A percentile compares a stretch with the other conserved stretches of the same genome.
Evolutionary conservation across 2,329 filamentous ascomycete species (phyloP).

Genomic region (Fonsecaea nubica): DNA sequence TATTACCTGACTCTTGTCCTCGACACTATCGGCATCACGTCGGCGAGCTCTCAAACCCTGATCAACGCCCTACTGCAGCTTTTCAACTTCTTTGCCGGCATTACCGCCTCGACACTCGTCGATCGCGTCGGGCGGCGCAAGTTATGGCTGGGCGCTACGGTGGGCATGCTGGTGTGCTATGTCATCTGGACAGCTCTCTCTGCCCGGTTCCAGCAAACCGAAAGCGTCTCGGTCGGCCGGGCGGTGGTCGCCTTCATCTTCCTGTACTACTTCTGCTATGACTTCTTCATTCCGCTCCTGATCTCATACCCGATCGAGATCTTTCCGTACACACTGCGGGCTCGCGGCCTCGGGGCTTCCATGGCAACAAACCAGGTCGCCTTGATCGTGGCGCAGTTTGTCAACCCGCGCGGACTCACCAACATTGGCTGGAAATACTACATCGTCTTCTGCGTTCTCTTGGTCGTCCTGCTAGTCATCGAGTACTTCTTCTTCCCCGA

Average conservation of each 20-base stretch:
- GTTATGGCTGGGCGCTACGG: constrained; percentile 51
- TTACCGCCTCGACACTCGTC: constrained; percentile 47
- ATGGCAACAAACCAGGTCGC: too few relatives aligned
- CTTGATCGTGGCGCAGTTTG: too few relatives aligned
- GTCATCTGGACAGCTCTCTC: constrained; percentile 51
- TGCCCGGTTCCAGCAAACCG: constrained; percentile 44
- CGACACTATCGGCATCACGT: constrained; percentile 47
- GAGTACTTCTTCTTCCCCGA: too few relatives aligned
- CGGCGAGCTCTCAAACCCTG: constrained; percentile 46
- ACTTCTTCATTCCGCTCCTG: too few relatives aligned
- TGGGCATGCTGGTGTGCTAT: constrained; percentile 54
- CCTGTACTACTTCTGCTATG: constrained; percentile 40
- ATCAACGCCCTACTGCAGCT: constrained; percentile 53
- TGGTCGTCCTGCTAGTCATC: too few relatives aligned
- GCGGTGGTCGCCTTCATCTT: constrained; percentile 53
- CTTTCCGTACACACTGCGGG: too few relatives aligned
- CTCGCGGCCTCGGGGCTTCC: too few relatives aligned
- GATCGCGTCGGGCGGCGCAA: constrained; percentile 52
- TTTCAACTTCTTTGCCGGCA: constrained; percentile 47
- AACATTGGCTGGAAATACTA: too few relatives aligned
- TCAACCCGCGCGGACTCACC: too few relatives aligned
- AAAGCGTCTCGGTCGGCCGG: constrained; percentile 43
- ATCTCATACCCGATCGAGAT: too few relatives aligned
- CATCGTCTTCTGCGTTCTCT: too few relatives aligned
- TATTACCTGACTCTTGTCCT: constrained; percentile 51